These are phyloP conservation scores for Septoria petroselini DNA, from an alignment of 2,329 filamentous ascomycete species.

Conservation along the genomic window DNA sequence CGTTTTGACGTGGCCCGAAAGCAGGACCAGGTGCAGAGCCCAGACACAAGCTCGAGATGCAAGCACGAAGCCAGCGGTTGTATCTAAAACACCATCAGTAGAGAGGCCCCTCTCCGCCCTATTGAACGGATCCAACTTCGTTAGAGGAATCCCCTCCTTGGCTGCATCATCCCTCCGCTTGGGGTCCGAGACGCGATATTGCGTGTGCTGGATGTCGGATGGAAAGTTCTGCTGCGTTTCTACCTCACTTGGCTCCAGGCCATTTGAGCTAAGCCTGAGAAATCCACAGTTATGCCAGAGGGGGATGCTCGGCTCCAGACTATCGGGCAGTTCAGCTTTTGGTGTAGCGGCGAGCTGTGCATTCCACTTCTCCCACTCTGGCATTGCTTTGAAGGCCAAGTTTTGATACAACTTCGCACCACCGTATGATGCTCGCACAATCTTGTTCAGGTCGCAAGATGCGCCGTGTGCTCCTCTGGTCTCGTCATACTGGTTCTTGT, in stretches of 20 bases:
- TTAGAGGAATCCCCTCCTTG: constrained; percentile 13
- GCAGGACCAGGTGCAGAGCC: constrained; percentile 19
- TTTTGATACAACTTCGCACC: constrained; percentile 27
- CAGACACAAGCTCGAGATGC: constrained; percentile 22
- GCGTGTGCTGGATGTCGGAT: constrained; percentile 27
- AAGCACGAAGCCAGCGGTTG: constrained; percentile 24
- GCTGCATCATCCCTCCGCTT: constrained; percentile 16
- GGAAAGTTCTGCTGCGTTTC: constrained; percentile 32
- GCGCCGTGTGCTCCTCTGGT: constrained; percentile 24
- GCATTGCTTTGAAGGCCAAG: constrained; percentile 29
- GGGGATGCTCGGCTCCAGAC: constrained; percentile 16
- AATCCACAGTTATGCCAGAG: constrained; percentile 33
- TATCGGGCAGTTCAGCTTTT: constrained; percentile 11
- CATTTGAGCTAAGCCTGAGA: constrained; percentile 23
- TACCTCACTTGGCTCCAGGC: constrained; percentile 24
- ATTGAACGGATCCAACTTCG: constrained; percentile 24
- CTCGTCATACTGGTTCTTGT: constrained; percentile 27
- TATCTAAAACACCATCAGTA: constrained; percentile 24
- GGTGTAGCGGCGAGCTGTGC: constrained; percentile 19
- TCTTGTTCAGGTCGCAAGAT: constrained; percentile 30
- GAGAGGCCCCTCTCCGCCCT: constrained; percentile 14
- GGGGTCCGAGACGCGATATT: constrained; percentile 30
- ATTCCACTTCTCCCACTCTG: constrained; percentile 39
- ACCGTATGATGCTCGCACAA: constrained; percentile 30
- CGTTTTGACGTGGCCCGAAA: constrained; percentile 16